These are phyloP conservation scores for Trichoderma hamatum DNA, from an alignment of 2,329 filamentous ascomycete genomes.

Conservation along the genomic window DNA sequence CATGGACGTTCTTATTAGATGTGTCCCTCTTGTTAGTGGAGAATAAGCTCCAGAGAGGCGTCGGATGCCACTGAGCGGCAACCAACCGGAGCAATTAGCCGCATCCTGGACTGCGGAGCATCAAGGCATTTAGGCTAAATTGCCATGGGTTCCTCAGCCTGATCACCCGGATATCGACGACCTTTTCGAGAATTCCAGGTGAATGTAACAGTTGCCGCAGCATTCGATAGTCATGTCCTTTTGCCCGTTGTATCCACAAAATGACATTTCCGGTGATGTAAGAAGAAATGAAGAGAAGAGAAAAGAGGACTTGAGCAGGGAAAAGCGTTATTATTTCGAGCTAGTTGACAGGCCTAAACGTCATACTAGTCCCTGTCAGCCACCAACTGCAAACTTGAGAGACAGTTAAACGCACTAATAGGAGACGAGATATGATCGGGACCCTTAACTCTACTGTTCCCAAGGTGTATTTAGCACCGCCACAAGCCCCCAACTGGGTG, in stretches of 20 bases:
- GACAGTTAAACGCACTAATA: conserved; percentile 18
- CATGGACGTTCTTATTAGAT: background rate
- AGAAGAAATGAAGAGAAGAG: too few species aligned
- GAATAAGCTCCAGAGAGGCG: conserved; percentile 5
- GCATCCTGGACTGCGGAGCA: conserved; percentile 16
- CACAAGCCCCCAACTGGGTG: background rate
- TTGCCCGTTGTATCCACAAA: conserved; percentile 10
- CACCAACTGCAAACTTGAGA: background rate
- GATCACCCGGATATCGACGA: conserved; percentile 25
- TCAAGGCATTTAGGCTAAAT: conserved; percentile 19
- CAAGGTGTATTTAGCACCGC: background rate
- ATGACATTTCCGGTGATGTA: conserved; percentile 13
- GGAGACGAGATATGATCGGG: conserved; percentile 3
- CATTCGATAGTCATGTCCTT: conserved; percentile 5
- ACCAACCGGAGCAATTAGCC: conserved; percentile 27
- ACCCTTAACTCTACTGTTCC: background rate
- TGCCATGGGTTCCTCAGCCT: conserved; percentile 12
- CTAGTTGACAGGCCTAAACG: background rate
- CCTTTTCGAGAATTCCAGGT: conserved; percentile 2
- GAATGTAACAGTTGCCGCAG: background rate
- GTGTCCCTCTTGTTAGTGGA: conserved; percentile 5
- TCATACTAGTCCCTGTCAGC: background rate
- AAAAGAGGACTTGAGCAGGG: conserved; percentile 1
- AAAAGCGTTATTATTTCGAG: background rate
- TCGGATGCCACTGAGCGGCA: conserved; percentile 15